Evolutionary conservation across 1,284 basidiomycete species (phyloP).

Genomic region (Binderoboletus segoi): DNA sequence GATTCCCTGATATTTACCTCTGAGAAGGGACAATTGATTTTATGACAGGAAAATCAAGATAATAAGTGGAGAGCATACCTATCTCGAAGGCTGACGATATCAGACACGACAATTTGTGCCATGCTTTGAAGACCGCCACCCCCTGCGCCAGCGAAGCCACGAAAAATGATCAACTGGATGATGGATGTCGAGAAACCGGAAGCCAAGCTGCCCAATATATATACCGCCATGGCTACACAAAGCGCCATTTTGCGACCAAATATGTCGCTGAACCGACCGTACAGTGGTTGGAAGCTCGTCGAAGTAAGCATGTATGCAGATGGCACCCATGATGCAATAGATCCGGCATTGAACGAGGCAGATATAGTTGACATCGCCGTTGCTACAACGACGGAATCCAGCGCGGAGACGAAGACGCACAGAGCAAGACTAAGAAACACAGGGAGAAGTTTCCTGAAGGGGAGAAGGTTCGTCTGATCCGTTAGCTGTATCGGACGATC

Average conservation of each 20-base stretch:
- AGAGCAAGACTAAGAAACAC: slow-evolving; percentile 65
- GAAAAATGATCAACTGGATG: slow-evolving; percentile 72
- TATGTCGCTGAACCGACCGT: slow-evolving; percentile 75
- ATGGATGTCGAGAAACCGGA: slow-evolving; percentile 66
- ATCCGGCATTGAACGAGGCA: slow-evolving; percentile 66
- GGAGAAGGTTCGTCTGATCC: slow-evolving; percentile 79
- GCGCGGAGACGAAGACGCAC: slow-evolving; percentile 56
- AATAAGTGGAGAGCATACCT: slow-evolving; percentile 41
- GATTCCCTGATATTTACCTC: slow-evolving; percentile 69
- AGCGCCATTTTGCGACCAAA: slow-evolving; percentile 74
- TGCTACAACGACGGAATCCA: slow-evolving; percentile 69
- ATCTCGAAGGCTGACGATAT: slow-evolving; percentile 62
- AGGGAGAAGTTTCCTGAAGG: slow-evolving; percentile 63
- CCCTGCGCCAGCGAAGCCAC: slow-evolving; percentile 67
- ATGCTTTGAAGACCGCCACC: slow-evolving; percentile 70
- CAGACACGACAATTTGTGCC: slow-evolving; percentile 66
- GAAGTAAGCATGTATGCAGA: slow-evolving; percentile 66
- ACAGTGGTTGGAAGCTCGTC: slow-evolving; percentile 64
- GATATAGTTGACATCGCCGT: slow-evolving; percentile 73
- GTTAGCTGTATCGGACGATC: slow-evolving; percentile 43
- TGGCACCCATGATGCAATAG: slow-evolving; percentile 71
- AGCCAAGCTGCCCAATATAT: slow-evolving; percentile 62
- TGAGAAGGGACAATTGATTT: slow-evolving; percentile 21
- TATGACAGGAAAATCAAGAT: neutral
- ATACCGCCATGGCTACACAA: slow-evolving; percentile 59